Evolutionary conservation across 1,139 yeast species (phyloP), one percentile per base, ranked within the genome.

Genomic region (Kazachstania sp.): DNA sequence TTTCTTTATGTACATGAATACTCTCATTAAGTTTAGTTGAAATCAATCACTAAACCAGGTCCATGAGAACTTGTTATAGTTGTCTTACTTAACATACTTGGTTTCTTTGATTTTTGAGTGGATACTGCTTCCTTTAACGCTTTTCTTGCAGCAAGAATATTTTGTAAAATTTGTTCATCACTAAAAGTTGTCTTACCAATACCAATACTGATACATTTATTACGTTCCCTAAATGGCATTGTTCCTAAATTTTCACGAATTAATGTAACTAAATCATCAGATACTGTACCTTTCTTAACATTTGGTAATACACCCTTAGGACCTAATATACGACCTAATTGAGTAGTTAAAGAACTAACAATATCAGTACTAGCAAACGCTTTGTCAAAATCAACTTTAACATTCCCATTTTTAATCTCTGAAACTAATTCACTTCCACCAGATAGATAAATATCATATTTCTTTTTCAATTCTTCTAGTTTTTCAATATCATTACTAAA

Each of bases 261-360:
- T 51, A 83, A 69, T 11, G 67, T 65, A 30, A 68, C 71, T 36
- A 86, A 68, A 55, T 86, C 79, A n/a, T 77, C 78, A 1, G 86
- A 73, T 16, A 92, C 94, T 1, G 97, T 90, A 15, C 95, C 95
- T 63, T 81, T 84, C 69, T 88, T 90, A 16, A 78, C 79, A 43
- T 78, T 75, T 44, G 98, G 98, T 86, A 90, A 83, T 54, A 92
- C 74, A 29, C 95, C 95, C 60, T 75, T 80, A 39, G 96, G 95
- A 50, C 98, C 97, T 55, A 94, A 73, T 15, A 76, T 72, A 61
- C 88, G 78, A 29, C 95, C 96, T 34, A 87, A 71, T 46, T 76
- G 72, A 45, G 67, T 62, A 52, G 74, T 76, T 56, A 92, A 72
- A 39, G 76, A 73, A 28, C 77, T 69, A 37, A 77, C 75, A 53